A percentile compares a stretch with the other conserved stretches of the same genome.
Conservation (phyloP, 352 stramenopile species). For the Phytophthora tentaculata region DNA sequence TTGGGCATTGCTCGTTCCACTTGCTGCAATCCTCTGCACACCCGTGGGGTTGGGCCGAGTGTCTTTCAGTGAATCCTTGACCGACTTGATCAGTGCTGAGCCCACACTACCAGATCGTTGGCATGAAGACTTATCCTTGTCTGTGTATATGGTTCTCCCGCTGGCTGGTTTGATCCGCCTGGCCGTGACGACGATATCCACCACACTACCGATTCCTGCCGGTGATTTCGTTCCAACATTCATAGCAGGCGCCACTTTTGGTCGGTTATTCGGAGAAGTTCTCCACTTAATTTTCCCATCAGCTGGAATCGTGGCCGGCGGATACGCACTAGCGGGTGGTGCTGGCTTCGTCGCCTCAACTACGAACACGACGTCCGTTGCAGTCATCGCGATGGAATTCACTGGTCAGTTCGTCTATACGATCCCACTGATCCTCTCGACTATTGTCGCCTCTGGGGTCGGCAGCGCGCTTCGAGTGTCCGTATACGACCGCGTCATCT, state of each 20-base stretch:
- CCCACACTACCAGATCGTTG: conserved; percentile 33
- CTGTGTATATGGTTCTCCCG: conserved; percentile 43
- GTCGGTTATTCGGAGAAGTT: conserved; percentile 61
- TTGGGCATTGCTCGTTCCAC: conserved; percentile 40
- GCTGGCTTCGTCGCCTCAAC: conserved; percentile 62
- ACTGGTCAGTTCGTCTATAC: conserved; percentile 77
- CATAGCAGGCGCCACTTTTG: conserved; percentile 58
- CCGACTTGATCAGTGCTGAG: conserved; percentile 39
- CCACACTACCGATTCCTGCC: conserved; percentile 56
- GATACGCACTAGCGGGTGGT: conserved; percentile 72
- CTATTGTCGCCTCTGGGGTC: conserved; percentile 54
- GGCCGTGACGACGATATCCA: conserved; percentile 50
- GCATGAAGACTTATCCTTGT: conserved; percentile 34
- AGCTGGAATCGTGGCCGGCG: conserved; percentile 50
- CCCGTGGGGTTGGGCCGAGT: conserved; percentile 49
- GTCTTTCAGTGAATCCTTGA: conserved; percentile 36
- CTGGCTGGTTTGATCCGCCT: conserved; percentile 44
- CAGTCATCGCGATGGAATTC: conserved; percentile 79
- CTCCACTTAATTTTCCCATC: conserved; percentile 45
- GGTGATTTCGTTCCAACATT: conserved; percentile 78
- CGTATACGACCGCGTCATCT: conserved; percentile 68
- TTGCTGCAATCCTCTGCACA: conserved; percentile 45
- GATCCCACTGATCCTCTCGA: conserved; percentile 61
- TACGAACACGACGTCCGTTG: conserved; percentile 75
- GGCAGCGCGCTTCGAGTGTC: conserved; percentile 63